Evolutionary conservation across 148 eudicot genomes (phyloP), one percentile per base, ranked within the genome.

Genomic region (Talinum fruticosum): DNA sequence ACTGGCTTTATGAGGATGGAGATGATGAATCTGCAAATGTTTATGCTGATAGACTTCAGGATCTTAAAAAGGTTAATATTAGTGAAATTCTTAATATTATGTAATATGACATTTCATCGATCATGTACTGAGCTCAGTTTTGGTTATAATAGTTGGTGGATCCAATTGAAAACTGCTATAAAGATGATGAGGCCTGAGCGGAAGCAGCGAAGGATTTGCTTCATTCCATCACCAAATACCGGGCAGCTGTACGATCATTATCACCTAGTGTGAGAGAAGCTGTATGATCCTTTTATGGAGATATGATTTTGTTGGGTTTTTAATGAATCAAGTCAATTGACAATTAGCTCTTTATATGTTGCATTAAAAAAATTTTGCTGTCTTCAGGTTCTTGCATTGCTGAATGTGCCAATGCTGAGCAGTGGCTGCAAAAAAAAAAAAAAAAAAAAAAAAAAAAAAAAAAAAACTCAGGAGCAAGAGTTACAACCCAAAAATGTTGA

Each of bases 1-100:
- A 96, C 37, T 96, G 97, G 98, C 96, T 96, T 41, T 96, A 96
- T 77, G 99, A 90, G 67, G 99, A 96, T 66, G 97, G 97, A 57
- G 97, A 89, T 85, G 93, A 93, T 82, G 97, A 93, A 84, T 83
- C 97, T 81, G 97, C 92, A 74, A 47, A 76, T 53, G 88, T 88
- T 73, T 96, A 93, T 79, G 71, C 88, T 57, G 72, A 86, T 79
- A 93, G 86, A 82, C 82, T 91, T 49, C 80, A 90, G 69, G 86
- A 87, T 81, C 89, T 96, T 37, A 85, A 83, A 82, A 89, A 83
- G 99, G 99, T 93, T 67, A 54, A 51, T 54, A 26, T 34, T 36
- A 24, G 49, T 49, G 33, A 26, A 24, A 19, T 33, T 64, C 44
- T 30, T 10, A 24, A 28, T 32, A 8, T 74, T 23, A 38, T 53